Base-by-base conservation (phyloP, 805 yeast species). In the Candida glaebosa region DNA sequence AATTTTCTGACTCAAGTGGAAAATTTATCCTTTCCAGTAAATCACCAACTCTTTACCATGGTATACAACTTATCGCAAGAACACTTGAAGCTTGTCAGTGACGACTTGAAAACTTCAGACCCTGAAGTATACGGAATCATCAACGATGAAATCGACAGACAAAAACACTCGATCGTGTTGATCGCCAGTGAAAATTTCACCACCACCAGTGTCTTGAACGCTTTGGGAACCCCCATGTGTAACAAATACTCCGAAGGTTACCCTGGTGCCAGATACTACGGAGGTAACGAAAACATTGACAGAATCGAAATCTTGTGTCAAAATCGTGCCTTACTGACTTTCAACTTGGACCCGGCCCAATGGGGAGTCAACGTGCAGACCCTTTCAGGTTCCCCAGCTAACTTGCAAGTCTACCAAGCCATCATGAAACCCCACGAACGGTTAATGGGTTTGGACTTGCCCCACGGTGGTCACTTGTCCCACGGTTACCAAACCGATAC, bases 301-400 rank as follows among this genome's bases (percentile, higher is more conserved):
- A 76, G 81, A 71, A 88, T 87, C 57, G 99, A 91, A 73, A 65
- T 80, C 10, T 71, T 91, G 44, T 91, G 98, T 71, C 96, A 89
- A 69, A 76, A 81, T 54, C 78, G 99, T 67, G 99, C 98, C 35
- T 72, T 91, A 46, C 78, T 84, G 55, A 89, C 96, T 8, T 91
- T 88, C 66, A 68, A 72, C 44, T 68, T 90, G 49, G 79, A 83
- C 49, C 77, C 93, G 28, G 84, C 75, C 34, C 71, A 83, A 61
- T 91, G 99, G 99, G 99, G 99, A 36, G 98, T 91, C 54, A 91
- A 91, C 53, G 99, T 91, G 38, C 99, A 91, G 73, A 73, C 97
- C 2, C 75, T 91, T 54, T 85, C 95, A 42, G 99, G 99, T 48
- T 90, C 97, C 5, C 97, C 98, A 50, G 98, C 98, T 41, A 91